Conservation (phyloP, 2,329 filamentous ascomycete genomes). For the Chaetomium sp. region DNA sequence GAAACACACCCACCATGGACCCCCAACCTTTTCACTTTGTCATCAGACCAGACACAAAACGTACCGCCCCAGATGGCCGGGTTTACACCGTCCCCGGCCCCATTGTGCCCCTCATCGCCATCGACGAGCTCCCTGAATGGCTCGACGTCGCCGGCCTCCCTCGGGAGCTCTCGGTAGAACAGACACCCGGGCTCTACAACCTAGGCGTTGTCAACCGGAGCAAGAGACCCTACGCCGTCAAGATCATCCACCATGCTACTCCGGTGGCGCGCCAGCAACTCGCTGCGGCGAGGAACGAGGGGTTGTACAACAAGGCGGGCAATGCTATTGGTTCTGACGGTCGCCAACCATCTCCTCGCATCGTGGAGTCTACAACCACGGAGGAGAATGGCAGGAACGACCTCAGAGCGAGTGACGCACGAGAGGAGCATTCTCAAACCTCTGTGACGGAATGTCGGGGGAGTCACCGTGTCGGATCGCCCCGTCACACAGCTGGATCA, state of each 20-base stretch:
- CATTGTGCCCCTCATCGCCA: slow-evolving; percentile 48
- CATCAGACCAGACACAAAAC: slow-evolving; percentile 34
- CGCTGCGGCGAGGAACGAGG: neutral
- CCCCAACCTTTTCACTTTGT: slow-evolving; percentile 36
- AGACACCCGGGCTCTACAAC: slow-evolving; percentile 35
- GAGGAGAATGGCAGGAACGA: too few species aligned
- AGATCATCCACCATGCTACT: slow-evolving; percentile 15
- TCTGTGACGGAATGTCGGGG: too few species aligned
- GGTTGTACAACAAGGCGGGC: neutral
- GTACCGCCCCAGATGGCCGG: slow-evolving; percentile 24
- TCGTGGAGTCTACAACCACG: too few species aligned
- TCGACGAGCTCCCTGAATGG: slow-evolving; percentile 45
- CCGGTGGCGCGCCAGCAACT: neutral
- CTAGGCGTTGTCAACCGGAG: slow-evolving; percentile 29
- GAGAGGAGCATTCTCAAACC: too few species aligned
- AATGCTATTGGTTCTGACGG: neutral
- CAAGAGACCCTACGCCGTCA: slow-evolving; percentile 25
- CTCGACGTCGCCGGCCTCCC: slow-evolving; percentile 39
- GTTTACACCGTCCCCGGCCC: slow-evolving; percentile 25
- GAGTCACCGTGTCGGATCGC: too few species aligned
- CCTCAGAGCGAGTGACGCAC: too few species aligned
- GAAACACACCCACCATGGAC: slow-evolving; percentile 16
- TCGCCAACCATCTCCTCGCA: neutral
- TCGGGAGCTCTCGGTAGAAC: slow-evolving; percentile 33
- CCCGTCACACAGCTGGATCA: too few species aligned